A percentile compares a stretch with the other conserved stretches of the same genome.
These are phyloP conservation scores for Trifolium subterraneum DNA, from an alignment of 306 rosid genomes.

Conservation along the genomic window DNA sequence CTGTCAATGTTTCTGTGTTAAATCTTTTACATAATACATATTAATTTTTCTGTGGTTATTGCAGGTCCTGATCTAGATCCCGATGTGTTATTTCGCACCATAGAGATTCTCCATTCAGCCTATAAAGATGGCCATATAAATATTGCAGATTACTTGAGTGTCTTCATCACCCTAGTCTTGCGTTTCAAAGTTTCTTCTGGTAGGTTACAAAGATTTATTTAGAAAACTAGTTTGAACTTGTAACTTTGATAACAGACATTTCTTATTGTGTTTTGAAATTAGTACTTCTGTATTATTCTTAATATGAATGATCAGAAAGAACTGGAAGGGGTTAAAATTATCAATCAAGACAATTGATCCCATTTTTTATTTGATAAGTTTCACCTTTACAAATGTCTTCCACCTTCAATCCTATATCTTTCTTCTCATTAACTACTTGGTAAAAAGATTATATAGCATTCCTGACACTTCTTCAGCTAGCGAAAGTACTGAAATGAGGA, in stretches of 20 bases:
- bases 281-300: conserved; percentile 23
- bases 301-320: conserved; percentile 11
- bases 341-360: not conserved
- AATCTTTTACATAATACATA: conserved; percentile 3
- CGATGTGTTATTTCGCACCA: conserved; percentile 47
- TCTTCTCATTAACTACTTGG: conserved; percentile 18
- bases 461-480: conserved; percentile 27
- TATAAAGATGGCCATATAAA: conserved; percentile 62
- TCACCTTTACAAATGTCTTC: conserved; percentile 1
- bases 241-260: conserved; percentile 1
- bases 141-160: conserved; percentile 67
- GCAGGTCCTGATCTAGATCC: conserved; percentile 83
- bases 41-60: conserved; percentile 21
- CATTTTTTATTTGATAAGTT: conserved; percentile 4
- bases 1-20: not conserved
- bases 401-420: conserved; percentile 15
- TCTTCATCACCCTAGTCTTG: conserved; percentile 68
- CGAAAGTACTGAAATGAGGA: conserved; percentile 28
- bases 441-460: conserved; percentile 24
- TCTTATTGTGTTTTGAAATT: conserved; percentile 39
- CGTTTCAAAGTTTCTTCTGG: conserved; percentile 67
- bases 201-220: conserved; percentile 43
- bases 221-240: conserved; percentile 21
- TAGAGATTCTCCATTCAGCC: conserved; percentile 75
- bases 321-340: conserved; percentile 19